Evolutionary conservation across 495 filamentous ascomycete species (phyloP).

Genomic region (Podospora pseudoanserina): DNA sequence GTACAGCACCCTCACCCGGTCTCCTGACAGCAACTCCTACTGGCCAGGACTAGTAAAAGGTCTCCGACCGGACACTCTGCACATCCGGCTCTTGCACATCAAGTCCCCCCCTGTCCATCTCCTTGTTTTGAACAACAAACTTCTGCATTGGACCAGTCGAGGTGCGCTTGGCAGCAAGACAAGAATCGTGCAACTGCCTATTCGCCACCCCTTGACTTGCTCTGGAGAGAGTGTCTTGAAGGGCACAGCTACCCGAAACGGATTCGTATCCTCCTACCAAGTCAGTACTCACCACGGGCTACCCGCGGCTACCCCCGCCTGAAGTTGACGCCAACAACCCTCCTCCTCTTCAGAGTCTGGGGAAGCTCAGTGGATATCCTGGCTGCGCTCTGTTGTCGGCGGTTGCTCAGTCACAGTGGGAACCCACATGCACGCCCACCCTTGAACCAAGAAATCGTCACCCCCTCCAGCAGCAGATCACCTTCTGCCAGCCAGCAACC

Average conservation of each 20-base stretch:
- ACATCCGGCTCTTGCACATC: conserved; percentile 17
- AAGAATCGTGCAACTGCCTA: conserved; percentile 10
- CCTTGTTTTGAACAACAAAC: conserved; percentile 1
- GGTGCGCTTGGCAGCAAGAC: conserved; percentile 16
- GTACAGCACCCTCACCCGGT: conserved; percentile 6
- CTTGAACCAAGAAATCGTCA: conserved; percentile 24
- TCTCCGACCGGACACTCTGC: conserved; percentile 12
- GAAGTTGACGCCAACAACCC: conserved; percentile 16
- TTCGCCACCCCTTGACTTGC: conserved; percentile 22
- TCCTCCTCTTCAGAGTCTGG: conserved; percentile 13
- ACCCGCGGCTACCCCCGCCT: conserved; percentile 14
- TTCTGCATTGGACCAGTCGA: conserved; percentile 15
- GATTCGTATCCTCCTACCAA: conserved; percentile 3
- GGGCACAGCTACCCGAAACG: conserved; percentile 9
- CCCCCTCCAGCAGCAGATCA: conserved; percentile 20
- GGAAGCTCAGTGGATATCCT: conserved; percentile 21
- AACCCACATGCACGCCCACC: conserved; percentile 31
- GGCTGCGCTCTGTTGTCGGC: conserved; percentile 21
- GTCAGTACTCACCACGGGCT: conserved; percentile 6
- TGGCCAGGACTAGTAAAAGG: neutral
- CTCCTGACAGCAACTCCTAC: conserved; percentile 8
- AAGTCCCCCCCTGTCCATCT: conserved; percentile 6
- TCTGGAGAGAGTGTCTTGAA: conserved; percentile 2
- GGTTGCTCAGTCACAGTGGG: conserved; percentile 24
- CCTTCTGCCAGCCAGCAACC: conserved; percentile 14